A percentile compares a stretch with the other conserved stretches of the same genome.
phyloP scores from a whole-genome alignment of 257 asterid genomes.

The Knoxia roxburghii region DNA sequence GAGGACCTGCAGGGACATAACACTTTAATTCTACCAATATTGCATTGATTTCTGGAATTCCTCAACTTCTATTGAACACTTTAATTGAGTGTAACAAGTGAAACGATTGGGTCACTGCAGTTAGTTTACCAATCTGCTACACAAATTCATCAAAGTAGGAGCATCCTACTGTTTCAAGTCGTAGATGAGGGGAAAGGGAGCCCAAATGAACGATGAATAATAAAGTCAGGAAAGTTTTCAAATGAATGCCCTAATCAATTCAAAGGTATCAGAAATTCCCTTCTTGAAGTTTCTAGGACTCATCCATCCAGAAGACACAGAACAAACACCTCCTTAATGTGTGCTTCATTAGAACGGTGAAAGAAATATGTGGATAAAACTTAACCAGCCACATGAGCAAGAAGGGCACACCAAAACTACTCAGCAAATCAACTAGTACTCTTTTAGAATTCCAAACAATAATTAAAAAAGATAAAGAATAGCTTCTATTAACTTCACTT shows the following conservation, averaged over 20 bases:
- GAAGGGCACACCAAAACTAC: not conserved
- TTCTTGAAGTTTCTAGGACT: not conserved
- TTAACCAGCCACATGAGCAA: not conserved
- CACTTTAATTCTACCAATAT: not conserved
- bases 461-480: not conserved
- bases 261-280: not conserved
- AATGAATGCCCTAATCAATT: no score
- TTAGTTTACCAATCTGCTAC: not conserved
- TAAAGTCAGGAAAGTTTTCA: not conserved
- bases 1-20: slow-evolving; percentile 62
- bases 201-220: not conserved
- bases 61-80: not conserved
- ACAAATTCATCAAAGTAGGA: not conserved
- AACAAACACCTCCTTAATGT: not conserved
- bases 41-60: not conserved
- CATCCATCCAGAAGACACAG: not conserved
- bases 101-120: not conserved
- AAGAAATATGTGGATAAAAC: not conserved
- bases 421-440: not conserved
- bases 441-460: not conserved
- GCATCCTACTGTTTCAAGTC: not conserved
- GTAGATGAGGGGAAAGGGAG: not conserved
- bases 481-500: not conserved
- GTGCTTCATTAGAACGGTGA: not conserved
- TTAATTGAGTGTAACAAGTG: not conserved